phyloP scores from a whole-genome alignment of 169 alveolate species.

The Plasmodium knowlesi region DNA sequence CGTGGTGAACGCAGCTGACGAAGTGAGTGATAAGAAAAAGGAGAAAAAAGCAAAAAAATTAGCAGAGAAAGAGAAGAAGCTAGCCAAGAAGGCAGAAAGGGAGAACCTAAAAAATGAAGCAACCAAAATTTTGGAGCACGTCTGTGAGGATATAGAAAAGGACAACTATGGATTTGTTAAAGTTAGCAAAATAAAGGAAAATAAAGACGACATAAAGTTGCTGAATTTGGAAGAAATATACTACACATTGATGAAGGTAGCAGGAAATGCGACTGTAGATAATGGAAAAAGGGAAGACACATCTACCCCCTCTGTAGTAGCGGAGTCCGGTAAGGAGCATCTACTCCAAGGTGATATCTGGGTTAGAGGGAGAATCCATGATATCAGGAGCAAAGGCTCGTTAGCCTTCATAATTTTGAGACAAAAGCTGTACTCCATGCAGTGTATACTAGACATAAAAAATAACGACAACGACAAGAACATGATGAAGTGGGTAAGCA shows the following conservation, averaged over 20 bases:
- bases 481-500: conserved; percentile 90
- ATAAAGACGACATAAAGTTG: conserved; percentile 2
- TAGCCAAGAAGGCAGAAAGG: conserved; percentile 75
- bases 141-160: conserved; percentile 69
- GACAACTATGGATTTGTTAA: conserved; percentile 64
- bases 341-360: conserved; percentile 78
- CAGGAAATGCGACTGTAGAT: neutral
- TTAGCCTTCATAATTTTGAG: conserved; percentile 84
- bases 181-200: neutral
- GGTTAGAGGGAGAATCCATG: conserved; percentile 88
- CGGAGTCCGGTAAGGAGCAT: conserved; percentile 22
- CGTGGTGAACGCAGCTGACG: neutral
- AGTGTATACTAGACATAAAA: conserved; percentile 86
- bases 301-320: neutral
- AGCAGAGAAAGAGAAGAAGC: conserved; percentile 60
- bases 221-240: conserved; percentile 62
- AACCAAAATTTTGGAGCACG: conserved; percentile 47
- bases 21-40: conserved; percentile 58
- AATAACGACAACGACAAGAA: conserved; percentile 82
- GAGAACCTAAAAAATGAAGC: conserved; percentile 74
- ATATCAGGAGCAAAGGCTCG: conserved; percentile 88
- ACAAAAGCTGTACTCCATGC: conserved; percentile 84
- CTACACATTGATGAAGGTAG: neutral
- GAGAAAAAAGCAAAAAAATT: conserved; percentile 61
- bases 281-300: conserved; percentile 45